Evolutionary conservation across 352 stramenopile species (phyloP).

Genomic region (Globisporangium solare): DNA sequence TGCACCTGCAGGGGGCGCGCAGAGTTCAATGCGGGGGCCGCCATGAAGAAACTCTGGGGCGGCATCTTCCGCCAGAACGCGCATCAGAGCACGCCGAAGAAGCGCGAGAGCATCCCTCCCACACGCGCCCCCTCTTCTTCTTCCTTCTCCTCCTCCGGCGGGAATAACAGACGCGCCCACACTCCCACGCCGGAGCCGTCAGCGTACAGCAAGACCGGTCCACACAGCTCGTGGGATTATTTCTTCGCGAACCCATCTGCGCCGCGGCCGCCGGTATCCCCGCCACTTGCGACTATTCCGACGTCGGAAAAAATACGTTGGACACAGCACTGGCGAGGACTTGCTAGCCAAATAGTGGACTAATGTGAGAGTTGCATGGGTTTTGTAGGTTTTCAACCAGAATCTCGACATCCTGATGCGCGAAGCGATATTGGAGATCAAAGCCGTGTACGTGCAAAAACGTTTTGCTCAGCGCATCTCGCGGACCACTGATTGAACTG

Average conservation of each 20-base stretch:
- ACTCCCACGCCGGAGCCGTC: not conserved
- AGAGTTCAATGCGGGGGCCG: too few relatives aligned
- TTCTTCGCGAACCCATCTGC: conserved; percentile 26
- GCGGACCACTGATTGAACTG: not conserved
- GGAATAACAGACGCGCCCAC: not conserved
- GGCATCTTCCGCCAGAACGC: conserved; percentile 46
- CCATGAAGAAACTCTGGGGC: conserved; percentile 71
- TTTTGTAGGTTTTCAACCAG: conserved; percentile 41
- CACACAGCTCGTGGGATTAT: conserved; percentile 32
- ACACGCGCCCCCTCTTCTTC: not conserved
- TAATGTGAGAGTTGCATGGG: conserved; percentile 6
- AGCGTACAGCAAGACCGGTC: conserved; percentile 21
- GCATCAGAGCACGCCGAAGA: conserved; percentile 6
- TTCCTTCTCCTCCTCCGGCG: conserved; percentile 1
- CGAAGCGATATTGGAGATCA: conserved; percentile 40
- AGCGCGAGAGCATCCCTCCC: conserved; percentile 6
- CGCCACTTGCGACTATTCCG: conserved; percentile 9
- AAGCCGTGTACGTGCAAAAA: conserved; percentile 38
- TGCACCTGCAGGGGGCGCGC: too few relatives aligned
- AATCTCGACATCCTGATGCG: conserved; percentile 51
- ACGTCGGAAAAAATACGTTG: conserved; percentile 27
- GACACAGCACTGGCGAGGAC: not conserved
- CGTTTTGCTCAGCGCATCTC: not conserved
- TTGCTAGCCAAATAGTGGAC: not conserved
- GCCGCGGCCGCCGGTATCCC: not conserved